A percentile compares a stretch with the other conserved stretches of the same genome.
Conservation (phyloP, 768 basidiomycete genomes). For the Kwoniella dejecticola region DNA sequence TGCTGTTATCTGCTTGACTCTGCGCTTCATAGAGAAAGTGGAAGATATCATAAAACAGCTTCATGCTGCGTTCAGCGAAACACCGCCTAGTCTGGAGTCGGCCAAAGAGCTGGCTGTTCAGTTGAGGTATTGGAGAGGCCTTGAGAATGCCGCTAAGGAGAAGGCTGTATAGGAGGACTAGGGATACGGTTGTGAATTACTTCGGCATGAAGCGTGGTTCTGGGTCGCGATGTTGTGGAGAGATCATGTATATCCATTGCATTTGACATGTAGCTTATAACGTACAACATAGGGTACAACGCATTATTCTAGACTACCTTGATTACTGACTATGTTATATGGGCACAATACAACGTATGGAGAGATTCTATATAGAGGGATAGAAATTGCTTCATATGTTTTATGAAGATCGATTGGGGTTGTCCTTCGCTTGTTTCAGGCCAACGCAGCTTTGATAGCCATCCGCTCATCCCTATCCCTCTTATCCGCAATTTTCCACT, state of each 20-base stretch:
- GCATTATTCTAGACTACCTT: too few relatives aligned
- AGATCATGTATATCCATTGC: too few relatives aligned
- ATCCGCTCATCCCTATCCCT: constrained; percentile 45
- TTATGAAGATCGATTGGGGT: too few relatives aligned
- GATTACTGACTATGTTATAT: too few relatives aligned
- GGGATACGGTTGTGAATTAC: background rate
- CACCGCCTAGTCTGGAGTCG: constrained; percentile 61
- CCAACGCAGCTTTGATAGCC: constrained; percentile 32
- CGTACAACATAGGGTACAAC: too few relatives aligned
- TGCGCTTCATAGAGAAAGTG: constrained; percentile 61
- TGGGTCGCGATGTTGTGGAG: background rate
- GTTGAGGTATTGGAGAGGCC: constrained; percentile 67
- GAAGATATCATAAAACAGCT: constrained; percentile 59
- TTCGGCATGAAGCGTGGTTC: background rate
- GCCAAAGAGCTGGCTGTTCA: constrained; percentile 67
- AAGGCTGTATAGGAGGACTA: constrained; percentile 2
- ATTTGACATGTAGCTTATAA: too few relatives aligned
- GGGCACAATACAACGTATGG: too few relatives aligned
- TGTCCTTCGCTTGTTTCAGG: too few relatives aligned
- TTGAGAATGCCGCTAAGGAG: constrained; percentile 56
- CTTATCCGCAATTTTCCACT: constrained; percentile 44
- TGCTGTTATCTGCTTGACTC: background rate
- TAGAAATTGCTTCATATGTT: too few relatives aligned
- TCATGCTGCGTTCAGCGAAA: constrained; percentile 60
- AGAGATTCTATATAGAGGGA: too few relatives aligned